Conservation (phyloP, 1,284 basidiomycete genomes). For the Cryptococcus wingfieldii region DNA sequence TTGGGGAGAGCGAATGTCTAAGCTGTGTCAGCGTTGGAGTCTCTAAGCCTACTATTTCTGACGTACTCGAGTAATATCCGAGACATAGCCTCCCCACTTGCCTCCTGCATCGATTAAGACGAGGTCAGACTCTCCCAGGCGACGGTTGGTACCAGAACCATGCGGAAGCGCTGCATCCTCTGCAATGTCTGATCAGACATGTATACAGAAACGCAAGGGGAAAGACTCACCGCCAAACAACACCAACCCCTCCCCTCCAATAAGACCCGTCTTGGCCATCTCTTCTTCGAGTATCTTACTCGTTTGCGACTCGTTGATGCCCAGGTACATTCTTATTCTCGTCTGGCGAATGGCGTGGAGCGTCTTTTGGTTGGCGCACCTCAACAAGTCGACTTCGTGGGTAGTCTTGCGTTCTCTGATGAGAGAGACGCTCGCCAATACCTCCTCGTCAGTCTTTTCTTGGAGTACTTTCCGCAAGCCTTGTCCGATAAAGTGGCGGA, state of each 20-base stretch:
- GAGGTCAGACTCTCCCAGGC: conserved; percentile 59
- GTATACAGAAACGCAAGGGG: not conserved
- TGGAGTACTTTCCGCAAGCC: conserved; percentile 46
- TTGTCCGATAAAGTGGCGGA: conserved; percentile 54
- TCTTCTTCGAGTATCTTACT: conserved; percentile 57
- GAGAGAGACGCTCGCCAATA: conserved; percentile 52
- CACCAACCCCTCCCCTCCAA: conserved; percentile 59
- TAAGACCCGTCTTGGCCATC: conserved; percentile 59
- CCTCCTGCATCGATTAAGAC: conserved; percentile 74
- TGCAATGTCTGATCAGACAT: conserved; percentile 33
- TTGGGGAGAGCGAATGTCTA: conserved; percentile 66
- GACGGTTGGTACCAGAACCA: conserved; percentile 66
- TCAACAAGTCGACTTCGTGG: conserved; percentile 66
- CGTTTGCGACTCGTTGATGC: conserved; percentile 70
- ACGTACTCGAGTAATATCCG: conserved; percentile 70
- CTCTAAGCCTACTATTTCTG: not conserved
- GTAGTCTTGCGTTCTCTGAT: conserved; percentile 69
- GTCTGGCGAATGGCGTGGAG: conserved; percentile 67
- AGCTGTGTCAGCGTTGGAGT: not conserved
- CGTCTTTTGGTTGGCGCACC: conserved; percentile 74
- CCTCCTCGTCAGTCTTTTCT: conserved; percentile 52
- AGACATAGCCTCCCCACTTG: conserved; percentile 65
- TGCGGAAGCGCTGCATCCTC: conserved; percentile 82
- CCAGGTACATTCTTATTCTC: conserved; percentile 60
- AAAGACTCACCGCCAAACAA: conserved; percentile 68